Percentiles rank a stretch among this genome's conserved stretches.
phyloP scores from a whole-genome alignment of 768 basidiomycete species.

The Sporobolomyces phaffii region DNA sequence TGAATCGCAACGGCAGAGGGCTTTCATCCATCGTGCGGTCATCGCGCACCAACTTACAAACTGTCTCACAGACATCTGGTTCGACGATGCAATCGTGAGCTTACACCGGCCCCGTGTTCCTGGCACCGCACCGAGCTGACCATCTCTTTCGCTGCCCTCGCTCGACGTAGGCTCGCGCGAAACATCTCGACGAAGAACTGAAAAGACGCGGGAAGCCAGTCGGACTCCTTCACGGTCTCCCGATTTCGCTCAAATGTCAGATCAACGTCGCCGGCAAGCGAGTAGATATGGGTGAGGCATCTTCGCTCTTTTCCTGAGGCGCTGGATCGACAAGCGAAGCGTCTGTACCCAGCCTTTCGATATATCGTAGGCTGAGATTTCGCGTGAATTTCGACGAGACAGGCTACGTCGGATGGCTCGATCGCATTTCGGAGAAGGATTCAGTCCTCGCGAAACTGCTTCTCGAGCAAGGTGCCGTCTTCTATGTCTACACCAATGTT shows the following conservation, averaged over 20 bases:
- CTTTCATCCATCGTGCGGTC: constrained; percentile 69
- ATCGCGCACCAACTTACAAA: constrained; percentile 77
- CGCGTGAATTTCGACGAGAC: too few species aligned
- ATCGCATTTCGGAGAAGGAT: constrained; percentile 52
- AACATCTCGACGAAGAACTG: constrained; percentile 60
- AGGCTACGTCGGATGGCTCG: constrained; percentile 70
- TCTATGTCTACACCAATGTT: constrained; percentile 40
- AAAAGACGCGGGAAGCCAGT: constrained; percentile 58
- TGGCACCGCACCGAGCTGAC: not conserved
- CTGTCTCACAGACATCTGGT: constrained; percentile 65
- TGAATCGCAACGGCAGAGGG: constrained; percentile 49
- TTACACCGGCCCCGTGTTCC: not conserved
- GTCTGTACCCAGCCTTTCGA: too few species aligned
- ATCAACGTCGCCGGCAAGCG: constrained; percentile 20
- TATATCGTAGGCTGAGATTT: too few species aligned
- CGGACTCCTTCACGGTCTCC: constrained; percentile 58
- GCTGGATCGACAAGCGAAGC: too few species aligned
- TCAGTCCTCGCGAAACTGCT: constrained; percentile 58
- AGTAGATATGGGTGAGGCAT: not conserved
- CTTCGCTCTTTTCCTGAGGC: too few species aligned
- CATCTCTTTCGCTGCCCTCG: constrained; percentile 63
- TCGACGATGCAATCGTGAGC: not conserved
- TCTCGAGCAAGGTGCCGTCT: constrained; percentile 54
- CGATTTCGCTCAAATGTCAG: constrained; percentile 36
- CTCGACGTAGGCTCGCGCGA: constrained; percentile 63